Evolutionary conservation across 148 eudicot species (phyloP).

Genomic region (Vaccinium corymbosum): DNA sequence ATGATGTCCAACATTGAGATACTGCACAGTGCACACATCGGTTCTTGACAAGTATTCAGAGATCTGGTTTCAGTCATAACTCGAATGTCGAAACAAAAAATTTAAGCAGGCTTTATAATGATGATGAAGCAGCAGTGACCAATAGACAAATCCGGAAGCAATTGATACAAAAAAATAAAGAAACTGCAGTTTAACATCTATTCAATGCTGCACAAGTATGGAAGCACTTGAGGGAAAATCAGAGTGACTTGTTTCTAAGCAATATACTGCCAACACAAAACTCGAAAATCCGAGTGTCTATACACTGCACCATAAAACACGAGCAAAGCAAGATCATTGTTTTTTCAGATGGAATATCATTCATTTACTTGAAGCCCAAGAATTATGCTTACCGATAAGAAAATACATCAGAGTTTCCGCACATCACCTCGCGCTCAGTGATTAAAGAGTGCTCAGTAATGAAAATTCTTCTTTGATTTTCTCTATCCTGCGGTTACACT

Average conservation of each 20-base stretch:
- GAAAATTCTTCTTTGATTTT: not conserved
- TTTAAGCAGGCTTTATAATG: not conserved
- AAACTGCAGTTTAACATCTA: not conserved
- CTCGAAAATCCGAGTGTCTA: not conserved
- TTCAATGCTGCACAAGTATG: not conserved
- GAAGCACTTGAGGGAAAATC: not conserved
- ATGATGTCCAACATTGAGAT: not conserved
- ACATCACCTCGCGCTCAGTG: not conserved
- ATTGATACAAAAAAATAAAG: not conserved
- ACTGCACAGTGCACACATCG: not conserved
- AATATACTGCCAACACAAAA: not conserved
- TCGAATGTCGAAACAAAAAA: not conserved
- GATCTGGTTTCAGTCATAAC: not conserved
- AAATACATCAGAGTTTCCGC: not conserved
- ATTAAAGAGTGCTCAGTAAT: not conserved
- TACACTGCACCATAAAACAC: not conserved
- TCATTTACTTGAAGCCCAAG: not conserved
- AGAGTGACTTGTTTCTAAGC: not conserved
- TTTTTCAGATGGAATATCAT: not conserved
- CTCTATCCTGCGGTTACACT: not conserved
- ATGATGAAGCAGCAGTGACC: not conserved
- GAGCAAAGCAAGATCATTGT: not conserved
- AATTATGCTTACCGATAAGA: not conserved
- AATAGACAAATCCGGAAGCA: not conserved
- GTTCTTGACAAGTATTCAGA: not conserved